Base-by-base conservation (phyloP, 2,329 filamentous ascomycete genomes). In the Pestalotiopsis sp. region DNA sequence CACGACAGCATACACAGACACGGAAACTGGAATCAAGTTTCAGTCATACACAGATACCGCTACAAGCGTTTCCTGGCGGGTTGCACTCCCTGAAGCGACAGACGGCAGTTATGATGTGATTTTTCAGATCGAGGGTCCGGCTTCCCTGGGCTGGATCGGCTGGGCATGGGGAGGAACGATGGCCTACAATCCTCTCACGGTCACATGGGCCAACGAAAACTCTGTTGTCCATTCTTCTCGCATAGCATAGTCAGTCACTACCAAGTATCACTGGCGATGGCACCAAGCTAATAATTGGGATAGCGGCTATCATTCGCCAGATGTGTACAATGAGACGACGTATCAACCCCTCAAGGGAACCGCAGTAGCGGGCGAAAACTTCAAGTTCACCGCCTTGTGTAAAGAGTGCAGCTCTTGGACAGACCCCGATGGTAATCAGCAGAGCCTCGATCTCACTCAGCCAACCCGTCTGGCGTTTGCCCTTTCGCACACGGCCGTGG, bases 21-120 rank as follows among this genome's bases (percentile, higher is more conserved):
- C 72, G 17, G 77, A 78, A 6, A 82, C 81, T 14, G 80, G 81
- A 61, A 79, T 85, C 66, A 82, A 78, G 22, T 84, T 82, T 67
- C 78, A 82, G 30, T 78, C 79, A 4, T 81, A 79, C 74, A 81
- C 74, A 67, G 75, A 76, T 39, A 78, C 80, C 66, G 77, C 73
- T 0, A 79, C 80, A 66, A 76, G 73, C 0, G 67, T 76, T 22
- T 70, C 70, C 14, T 76, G 75, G 65, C 71, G 73, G 20, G 60
- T 81, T 4, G 80, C 80, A 20, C 73, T 82, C 3, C 80, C 80
- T 3, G 73, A 73, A 10, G 69, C 71, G 9, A 75, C 77, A 9
- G 73, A 66, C 24, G 72, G 70, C n/a, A 73, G 76, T 0, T 81
- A 79, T 70, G 80, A 82, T 67, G 79, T 78, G 13, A 76, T 81